Base-by-base conservation (phyloP, 108 stramenopile genomes). In the Skeletonema potamos region DNA sequence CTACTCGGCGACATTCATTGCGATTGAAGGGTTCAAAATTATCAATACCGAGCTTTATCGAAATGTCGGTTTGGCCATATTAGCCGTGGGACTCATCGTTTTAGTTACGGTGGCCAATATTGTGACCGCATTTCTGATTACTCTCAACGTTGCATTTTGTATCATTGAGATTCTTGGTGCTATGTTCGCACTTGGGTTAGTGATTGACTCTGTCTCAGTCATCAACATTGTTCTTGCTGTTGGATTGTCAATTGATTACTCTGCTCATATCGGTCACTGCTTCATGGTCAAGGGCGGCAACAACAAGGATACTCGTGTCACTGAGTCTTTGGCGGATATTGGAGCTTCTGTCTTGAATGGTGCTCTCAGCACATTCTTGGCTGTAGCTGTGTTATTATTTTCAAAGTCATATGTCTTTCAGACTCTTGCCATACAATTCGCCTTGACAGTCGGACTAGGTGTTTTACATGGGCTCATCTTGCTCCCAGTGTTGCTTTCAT, bases 211-310 rank as follows among this genome's bases (percentile, higher is more conserved):
- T 11, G 88, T 92, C 27, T 85, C 86, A 26, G 94, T 95, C 9
- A 92, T 95, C 70, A 89, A 92, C 54, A 66, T 95, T 34, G 90
- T 92, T 0, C 77, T 95, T 43, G 89, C 94, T 0, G 94, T 95
- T 37, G 94, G 94, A 11, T 71, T 95, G 27, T 87, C 90, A 11
- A 88, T 95, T 6, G 94, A 95, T 68, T 95, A 95, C 79, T 81
- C 83, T 28, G 94, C 94, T 4, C 94, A 95, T 62, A 84, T 95
- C 18, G 91, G 73, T 17, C 73, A 74, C 30, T 81, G 83, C 54
- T 90, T 88, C 82, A 85, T 87, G 86, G 54, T 80, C 27, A 94
- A 92, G 74, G 74, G 84, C 17, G 93, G 91, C n/a, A 64, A 77
- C 70, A 73, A 77, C 68, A 88, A 77, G 55, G 62, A 86, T 55